phyloP scores from a whole-genome alignment of 1,284 basidiomycete species.

The Austroboletus niveus region DNA sequence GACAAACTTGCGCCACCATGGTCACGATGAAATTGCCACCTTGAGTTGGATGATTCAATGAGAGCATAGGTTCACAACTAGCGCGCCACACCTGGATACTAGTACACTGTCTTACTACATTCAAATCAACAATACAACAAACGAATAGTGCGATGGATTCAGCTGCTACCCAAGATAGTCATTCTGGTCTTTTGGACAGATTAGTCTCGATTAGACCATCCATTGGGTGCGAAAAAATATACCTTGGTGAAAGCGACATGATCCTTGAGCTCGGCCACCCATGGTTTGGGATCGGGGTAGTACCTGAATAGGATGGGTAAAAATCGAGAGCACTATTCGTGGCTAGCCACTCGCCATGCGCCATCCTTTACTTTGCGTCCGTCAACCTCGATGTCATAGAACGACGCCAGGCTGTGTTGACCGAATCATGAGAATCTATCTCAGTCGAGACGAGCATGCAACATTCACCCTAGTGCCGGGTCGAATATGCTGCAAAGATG shows the following conservation, averaged over 20 bases:
- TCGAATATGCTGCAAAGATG: background rate
- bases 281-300: conserved; percentile 52
- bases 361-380: conserved; percentile 51
- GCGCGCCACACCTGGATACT: no score
- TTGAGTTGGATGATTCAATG: no score
- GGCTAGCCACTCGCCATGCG: conserved; percentile 50
- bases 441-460: conserved; percentile 6
- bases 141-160: background rate
- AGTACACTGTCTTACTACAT: no score
- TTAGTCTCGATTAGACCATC: background rate
- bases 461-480: conserved; percentile 55
- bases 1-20: no score
- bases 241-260: conserved; percentile 71
- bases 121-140: background rate
- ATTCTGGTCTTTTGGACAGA: conserved; percentile 19
- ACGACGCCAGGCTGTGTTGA: conserved; percentile 51
- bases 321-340: background rate
- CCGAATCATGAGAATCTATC: conserved; percentile 3
- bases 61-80: no score
- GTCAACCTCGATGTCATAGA: conserved; percentile 53
- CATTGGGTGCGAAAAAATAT: background rate
- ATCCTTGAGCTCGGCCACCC: conserved; percentile 54
- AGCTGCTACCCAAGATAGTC: conserved; percentile 15
- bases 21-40: no score
- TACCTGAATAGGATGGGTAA: conserved; percentile 43